Base-by-base conservation (phyloP, 495 filamentous ascomycete genomes). In the Xylaria cubensis region DNA sequence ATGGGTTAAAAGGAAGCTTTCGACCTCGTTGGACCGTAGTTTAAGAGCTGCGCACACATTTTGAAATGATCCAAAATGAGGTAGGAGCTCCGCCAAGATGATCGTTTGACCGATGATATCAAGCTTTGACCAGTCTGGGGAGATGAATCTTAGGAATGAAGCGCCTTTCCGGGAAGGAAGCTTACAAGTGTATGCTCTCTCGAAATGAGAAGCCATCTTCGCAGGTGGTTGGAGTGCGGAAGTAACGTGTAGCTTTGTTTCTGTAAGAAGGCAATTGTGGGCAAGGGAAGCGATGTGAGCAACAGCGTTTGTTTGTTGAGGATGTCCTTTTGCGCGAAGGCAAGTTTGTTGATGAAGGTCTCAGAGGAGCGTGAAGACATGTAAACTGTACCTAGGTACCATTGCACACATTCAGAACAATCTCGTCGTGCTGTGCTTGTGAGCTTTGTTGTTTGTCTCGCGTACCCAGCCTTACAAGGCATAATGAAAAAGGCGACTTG, bases 61-160 rank as follows among this genome's bases (percentile, higher is more conserved):
- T 36, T 61, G 67, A 41, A 69, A 69, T 13, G 67, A 59, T 4
- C 67, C 67, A 42, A 61, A 48, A 19, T n/a, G 53, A 36, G 53
- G 24, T n/a, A 41, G 29, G 41, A 69, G 67, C 48, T 44, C 53
- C 10, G 41, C 36, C 19, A 69, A 15, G 9, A 69, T 32, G 67
- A 69, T 61, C 10, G 51, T 69, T 36, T 61, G 67, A 0, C 67
- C 53, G 17, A 69, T 48, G 12, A 69, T 69, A 48, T 69, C 67
- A 39, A 69, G 24, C 41, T 59, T 59, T 10, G 67, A 55, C 67
- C 67, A 69, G 12, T 58, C 53, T 59, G 67, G 67, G 41, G 13
- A 34, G 32, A 26, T 46, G 9, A 55, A 10, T 61, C 39, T 12
- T 3, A 48, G 24, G 53, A 61, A 61, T 6, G 34, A 2, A 29